Evolutionary conservation across 768 basidiomycete genomes (phyloP), one percentile per base, ranked within the genome.

Genomic region (Lactarius hengduanensis): DNA sequence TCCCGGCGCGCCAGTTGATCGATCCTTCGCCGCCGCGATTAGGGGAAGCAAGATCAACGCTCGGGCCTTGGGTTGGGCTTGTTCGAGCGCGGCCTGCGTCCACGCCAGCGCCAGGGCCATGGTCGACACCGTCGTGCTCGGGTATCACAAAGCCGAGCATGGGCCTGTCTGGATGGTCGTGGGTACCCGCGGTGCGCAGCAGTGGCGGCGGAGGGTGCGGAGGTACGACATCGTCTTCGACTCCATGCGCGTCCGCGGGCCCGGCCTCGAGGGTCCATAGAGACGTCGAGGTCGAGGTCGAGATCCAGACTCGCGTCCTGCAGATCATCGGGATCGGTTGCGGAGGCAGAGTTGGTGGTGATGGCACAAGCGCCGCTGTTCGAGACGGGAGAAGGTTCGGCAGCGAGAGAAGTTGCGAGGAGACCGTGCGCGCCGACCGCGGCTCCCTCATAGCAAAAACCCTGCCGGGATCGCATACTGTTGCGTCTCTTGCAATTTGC

Each of bases 361-460:
- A 8, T 26, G 26, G 26, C 26, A 26, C 26, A 26, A 26, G 26
- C 1, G 26, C 26, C 1, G 26, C 26, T 26, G 22, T 61, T 20
- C 20, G 20, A 16, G 26, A 11, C 0, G 4, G 26, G 3, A 22
- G 15, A 15, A 3, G n/a, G 47, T 50, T 11, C 4, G 53, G 20
- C 16, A 26, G 34, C 50, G 56, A 61, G 16, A 59, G 55, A 4
- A 50, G 32, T 36, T 59, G 53, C 58, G 66, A 67, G 62, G 66
- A 67, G 53, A 59, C 58, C 62, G 66, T 56, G 62, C 50, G 58
- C 66, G 62, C 62, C 57, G 41, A 36, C 26, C 40, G 50, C 65
- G 61, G 57, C 30, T 57, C 32, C 65, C 65, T 66, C 61, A 66
- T 58, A 3, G 16, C 43, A 26, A 67, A 67, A 67, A 67, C 16